phyloP scores from a whole-genome alignment of 495 filamentous ascomycete species.

The Oidiodendron maius region DNA sequence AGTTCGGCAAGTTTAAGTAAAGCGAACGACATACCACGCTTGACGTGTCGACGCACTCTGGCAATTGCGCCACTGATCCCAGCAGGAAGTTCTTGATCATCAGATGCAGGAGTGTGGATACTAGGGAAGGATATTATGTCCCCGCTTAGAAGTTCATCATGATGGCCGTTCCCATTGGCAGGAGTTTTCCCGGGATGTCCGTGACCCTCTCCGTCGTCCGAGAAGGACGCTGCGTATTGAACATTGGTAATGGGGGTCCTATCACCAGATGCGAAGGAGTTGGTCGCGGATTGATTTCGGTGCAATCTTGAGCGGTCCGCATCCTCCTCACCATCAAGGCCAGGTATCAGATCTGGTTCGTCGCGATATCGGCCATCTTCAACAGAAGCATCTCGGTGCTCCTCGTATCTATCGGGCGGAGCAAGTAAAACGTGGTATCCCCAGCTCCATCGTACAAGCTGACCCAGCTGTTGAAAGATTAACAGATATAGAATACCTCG shows the following conservation, averaged over 20 bases:
- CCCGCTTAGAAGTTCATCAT: slow-evolving; percentile 12
- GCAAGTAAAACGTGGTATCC: slow-evolving; percentile 89
- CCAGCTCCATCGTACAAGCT: slow-evolving; percentile 96
- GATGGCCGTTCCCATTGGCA: slow-evolving; percentile 25
- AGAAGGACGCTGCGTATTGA: slow-evolving; percentile 18
- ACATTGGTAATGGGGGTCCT: slow-evolving; percentile 23
- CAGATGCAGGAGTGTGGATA: slow-evolving; percentile 16
- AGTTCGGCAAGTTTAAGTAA: slow-evolving; percentile 3
- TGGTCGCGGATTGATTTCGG: not conserved
- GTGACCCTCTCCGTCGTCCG: slow-evolving; percentile 16
- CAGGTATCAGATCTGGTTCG: slow-evolving; percentile 35
- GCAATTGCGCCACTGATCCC: slow-evolving; percentile 20
- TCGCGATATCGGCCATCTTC: slow-evolving; percentile 70
- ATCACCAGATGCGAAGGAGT: slow-evolving; percentile 21
- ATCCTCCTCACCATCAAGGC: slow-evolving; percentile 22
- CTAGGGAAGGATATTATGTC: slow-evolving; percentile 25
- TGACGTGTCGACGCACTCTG: slow-evolving; percentile 4
- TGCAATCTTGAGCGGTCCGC: slow-evolving; percentile 22
- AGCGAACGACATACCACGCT: slow-evolving; percentile 4
- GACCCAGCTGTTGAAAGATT: slow-evolving; percentile 96
- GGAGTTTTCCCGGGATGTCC: slow-evolving; percentile 11
- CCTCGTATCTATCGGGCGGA: slow-evolving; percentile 60
- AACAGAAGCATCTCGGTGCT: slow-evolving; percentile 40
- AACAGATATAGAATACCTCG: slow-evolving; percentile 91
- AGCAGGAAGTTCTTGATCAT: slow-evolving; percentile 18